Evolutionary conservation across 148 eudicot species (phyloP), one percentile per base, ranked within the genome.

Genomic region (Rheum nobile): DNA sequence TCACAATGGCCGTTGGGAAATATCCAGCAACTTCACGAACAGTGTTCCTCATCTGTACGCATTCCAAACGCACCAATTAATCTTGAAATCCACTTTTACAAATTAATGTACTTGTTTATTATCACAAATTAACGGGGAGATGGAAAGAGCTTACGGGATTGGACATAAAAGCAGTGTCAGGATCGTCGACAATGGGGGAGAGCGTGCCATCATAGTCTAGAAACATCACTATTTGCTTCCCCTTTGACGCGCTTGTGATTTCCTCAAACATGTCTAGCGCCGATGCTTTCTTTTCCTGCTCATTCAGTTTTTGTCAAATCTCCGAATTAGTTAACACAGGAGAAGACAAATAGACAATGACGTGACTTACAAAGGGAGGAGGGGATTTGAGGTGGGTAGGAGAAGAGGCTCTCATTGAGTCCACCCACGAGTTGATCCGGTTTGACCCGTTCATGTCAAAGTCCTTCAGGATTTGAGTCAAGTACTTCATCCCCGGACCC

Each of bases 1-100:
- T 94, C 26, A 94, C 96, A 38, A 94, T 94, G 10, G 98, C 98
- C 39, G 97, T 91, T 0, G 98, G 98, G 47, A 94, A 91, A 73
- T 87, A 84, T 76, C 83, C 88, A 0, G 91, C 98, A 24, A 94
- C 76, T 68, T 91, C 88, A 42, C 89, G 86, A 61, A 91, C 91
- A 1, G 98, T 85, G 59, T 79, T 83, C 74, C 98, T 85, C 98
- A 94, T 94, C 98, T 94, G 88, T 14, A n/a, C 8, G 4, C 6
- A 16, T 3, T 31, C 4, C 39, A 13, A 41, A 52, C 9, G 12
- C n/a, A 52, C 59, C n/a, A 52, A 52, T 52, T 6, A 17, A 52
- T n/a, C n/a, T n/a, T n/a, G n/a, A n/a, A n/a, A n/a, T n/a, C n/a
- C n/a, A n/a, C n/a, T n/a, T n/a, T n/a, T n/a, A n/a, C n/a, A n/a